phyloP scores from a whole-genome alignment of 257 asterid genomes.

The Solanum rostratum region DNA sequence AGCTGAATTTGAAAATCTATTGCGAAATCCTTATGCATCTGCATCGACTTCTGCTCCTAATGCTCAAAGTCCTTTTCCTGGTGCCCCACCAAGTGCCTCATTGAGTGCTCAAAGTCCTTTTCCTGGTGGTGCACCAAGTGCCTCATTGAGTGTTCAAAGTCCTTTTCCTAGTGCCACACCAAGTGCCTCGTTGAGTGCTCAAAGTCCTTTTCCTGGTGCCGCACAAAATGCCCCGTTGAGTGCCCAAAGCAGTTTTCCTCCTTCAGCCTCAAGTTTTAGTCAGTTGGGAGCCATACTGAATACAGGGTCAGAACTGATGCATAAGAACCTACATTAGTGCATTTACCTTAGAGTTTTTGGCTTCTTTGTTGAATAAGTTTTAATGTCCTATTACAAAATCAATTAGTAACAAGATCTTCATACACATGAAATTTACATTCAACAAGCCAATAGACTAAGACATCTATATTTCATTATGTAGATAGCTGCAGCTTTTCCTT shows the following conservation, averaged over 20 bases:
- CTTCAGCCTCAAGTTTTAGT: conserved; percentile 54
- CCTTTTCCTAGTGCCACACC: conserved; percentile 20
- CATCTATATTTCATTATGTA: neutral
- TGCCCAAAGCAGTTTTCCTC: conserved; percentile 30
- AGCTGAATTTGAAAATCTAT: conserved; percentile 59
- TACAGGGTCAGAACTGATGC: conserved; percentile 38
- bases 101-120: conserved; percentile 18
- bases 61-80: conserved; percentile 38
- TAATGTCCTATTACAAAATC: neutral
- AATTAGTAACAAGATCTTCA: neutral
- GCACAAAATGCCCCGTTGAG: conserved; percentile 13
- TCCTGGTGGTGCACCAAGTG: conserved; percentile 22
- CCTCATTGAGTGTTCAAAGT: conserved; percentile 19
- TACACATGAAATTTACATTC: neutral
- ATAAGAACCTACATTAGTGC: neutral
- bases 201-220: conserved; percentile 25
- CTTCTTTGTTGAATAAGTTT: neutral
- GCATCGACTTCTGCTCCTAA: conserved; percentile 29
- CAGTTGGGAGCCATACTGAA: conserved; percentile 48
- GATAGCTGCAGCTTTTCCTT: neutral
- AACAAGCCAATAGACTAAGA: neutral
- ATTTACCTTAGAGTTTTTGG: neutral
- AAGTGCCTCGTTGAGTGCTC: conserved; percentile 19
- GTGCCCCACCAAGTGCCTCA: conserved; percentile 16
- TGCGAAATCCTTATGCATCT: conserved; percentile 32